Evolutionary conservation across 208 protist species (phyloP), one percentile per base, ranked within the genome.

Genomic region (Leishmania lainsoni): DNA sequence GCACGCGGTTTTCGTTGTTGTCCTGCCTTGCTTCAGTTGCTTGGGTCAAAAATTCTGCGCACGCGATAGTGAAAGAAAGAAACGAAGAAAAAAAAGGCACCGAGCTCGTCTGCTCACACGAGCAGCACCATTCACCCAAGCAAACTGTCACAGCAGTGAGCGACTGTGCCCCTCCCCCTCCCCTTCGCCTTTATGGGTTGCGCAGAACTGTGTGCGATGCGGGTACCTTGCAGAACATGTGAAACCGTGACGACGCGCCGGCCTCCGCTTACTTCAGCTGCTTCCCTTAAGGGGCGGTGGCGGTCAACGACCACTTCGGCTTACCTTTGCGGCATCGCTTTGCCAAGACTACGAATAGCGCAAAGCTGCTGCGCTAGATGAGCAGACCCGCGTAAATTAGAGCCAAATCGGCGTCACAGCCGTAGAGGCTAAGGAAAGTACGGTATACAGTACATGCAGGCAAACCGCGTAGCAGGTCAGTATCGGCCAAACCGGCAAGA

Each of bases 291-390:
- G 42, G 42, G 42, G 42, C 42, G 42, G 42, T 45, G 42, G 42
- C 42, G 42, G 42, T 45, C 42, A 45, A 45, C 42, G 42, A 45
- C 10, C 49, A 65, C 56, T 76, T 75, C 63, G 78, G 80, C 48
- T 76, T 78, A n/a, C 79, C 54, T 35, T 87, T 81, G 35, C 75
- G 75, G 58, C 42, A 45, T 45, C 42, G 42, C 42, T 45, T 45
- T 45, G 42, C 42, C 42, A 98, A 87, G 68, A 88, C 71, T 20
- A 87, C 84, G 73, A 98, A 98, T 58, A 98, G 91, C 16, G 89
- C 78, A 83, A 97, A 93, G 88, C 97, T 98, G 35, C 83, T 92
- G 61, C 83, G 83, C 80, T 98, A 98, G 94, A 98, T 98, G 58
- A 85, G 81, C 32, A 97, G 79, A 12, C 91, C 91, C 54, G 91